Conservation (phyloP, 139 green algal species). For the Tetradesmus obliquus region DNA sequence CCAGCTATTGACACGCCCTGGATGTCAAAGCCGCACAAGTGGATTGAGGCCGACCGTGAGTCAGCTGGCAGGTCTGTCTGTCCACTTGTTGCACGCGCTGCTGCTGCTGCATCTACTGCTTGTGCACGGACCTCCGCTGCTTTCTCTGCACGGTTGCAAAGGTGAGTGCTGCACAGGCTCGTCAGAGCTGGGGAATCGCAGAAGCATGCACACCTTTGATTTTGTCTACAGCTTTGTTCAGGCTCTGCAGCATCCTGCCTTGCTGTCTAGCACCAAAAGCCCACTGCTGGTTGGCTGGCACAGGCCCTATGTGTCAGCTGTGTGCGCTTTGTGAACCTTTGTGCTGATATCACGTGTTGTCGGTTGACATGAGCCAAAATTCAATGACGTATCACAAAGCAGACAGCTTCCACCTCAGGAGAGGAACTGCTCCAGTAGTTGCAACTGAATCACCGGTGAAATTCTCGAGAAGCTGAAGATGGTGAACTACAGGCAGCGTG, state of each 20-base stretch:
- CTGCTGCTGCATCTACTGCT: constrained; percentile 18
- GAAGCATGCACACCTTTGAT: constrained; percentile 28
- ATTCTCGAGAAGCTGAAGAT: not conserved
- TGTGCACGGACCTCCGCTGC: constrained; percentile 31
- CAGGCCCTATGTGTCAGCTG: not conserved
- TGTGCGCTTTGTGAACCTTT: not conserved
- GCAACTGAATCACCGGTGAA: not conserved
- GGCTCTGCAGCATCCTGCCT: constrained; percentile 25
- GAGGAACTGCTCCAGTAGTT: not conserved
- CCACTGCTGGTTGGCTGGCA: not conserved
- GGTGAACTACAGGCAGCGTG: too few relatives aligned
- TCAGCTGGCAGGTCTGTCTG: not conserved
- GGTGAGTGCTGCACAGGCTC: too few relatives aligned
- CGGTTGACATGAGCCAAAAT: too few relatives aligned
- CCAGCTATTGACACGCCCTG: constrained; percentile 67
- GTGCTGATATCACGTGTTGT: too few relatives aligned
- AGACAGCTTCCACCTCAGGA: not conserved
- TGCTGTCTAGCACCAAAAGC: not conserved
- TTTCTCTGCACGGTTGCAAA: not conserved
- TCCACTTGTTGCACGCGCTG: not conserved
- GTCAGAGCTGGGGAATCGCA: too few relatives aligned
- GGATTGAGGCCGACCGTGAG: not conserved
- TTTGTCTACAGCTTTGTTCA: constrained; percentile 34
- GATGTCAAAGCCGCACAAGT: constrained; percentile 54
- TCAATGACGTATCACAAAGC: not conserved